Conservation (phyloP, 495 filamentous ascomycete species). For the Hyaloscypha bicolor region DNA sequence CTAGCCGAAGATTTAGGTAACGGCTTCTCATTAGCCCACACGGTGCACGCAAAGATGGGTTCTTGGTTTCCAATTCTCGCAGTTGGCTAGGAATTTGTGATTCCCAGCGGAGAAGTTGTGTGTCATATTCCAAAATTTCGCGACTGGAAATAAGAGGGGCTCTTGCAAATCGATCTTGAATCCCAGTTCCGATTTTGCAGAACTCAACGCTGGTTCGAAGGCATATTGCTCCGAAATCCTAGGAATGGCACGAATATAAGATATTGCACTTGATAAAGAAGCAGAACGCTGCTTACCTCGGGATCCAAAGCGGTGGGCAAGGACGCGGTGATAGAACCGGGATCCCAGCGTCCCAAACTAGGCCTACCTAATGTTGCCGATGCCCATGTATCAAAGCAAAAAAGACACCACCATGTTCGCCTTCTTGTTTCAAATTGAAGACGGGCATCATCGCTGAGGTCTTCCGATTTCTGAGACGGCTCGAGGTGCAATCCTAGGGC, state of each 20-base stretch:
- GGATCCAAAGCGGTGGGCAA: neutral
- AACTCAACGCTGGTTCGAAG: neutral
- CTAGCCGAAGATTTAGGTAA: neutral
- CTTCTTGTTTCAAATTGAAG: conserved; percentile 47
- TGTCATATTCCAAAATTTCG: neutral
- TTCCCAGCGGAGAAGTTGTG: conserved; percentile 62
- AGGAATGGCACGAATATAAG: conserved; percentile 20
- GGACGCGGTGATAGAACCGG: conserved; percentile 39
- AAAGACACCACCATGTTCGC: conserved; percentile 75
- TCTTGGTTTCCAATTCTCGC: neutral
- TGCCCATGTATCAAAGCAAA: conserved; percentile 76
- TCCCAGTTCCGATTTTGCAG: neutral
- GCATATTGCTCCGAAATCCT: conserved; percentile 47
- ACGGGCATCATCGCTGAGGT: conserved; percentile 52
- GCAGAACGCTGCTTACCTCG: too few relatives aligned
- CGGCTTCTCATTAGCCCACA: neutral
- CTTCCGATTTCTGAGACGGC: conserved; percentile 61
- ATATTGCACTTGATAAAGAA: too few relatives aligned
- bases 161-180: neutral
- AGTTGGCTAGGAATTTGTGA: conserved; percentile 64
- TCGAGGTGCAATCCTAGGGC: conserved; percentile 57
- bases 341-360: conserved; percentile 68
- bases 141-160: neutral
- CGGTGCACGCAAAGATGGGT: neutral
- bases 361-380: conserved; percentile 71